Percentiles rank a stretch among this genome's conserved stretches.
Conservation (phyloP, 805 yeast species). For the Nakazawaea ishiwadae region DNA sequence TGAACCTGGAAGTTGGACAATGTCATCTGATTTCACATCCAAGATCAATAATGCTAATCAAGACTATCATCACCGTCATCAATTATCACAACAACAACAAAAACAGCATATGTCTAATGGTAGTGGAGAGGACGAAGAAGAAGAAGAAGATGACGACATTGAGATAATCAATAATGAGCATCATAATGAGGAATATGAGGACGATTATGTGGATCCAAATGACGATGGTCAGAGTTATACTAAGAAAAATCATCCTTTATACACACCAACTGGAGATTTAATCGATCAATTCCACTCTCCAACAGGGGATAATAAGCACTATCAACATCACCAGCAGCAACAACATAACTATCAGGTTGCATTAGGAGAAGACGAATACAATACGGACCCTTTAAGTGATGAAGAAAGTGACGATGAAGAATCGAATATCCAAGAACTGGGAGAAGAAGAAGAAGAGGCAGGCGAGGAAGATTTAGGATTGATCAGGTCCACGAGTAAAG, state of each 20-base stretch:
- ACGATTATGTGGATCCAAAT: slow-evolving; percentile 74
- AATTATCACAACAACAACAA: neutral
- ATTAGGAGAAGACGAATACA: slow-evolving; percentile 2
- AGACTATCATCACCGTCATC: neutral
- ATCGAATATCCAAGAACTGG: neutral
- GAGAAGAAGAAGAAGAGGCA: slow-evolving; percentile 1
- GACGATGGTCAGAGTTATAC: slow-evolving; percentile 77
- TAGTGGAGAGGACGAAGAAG: neutral
- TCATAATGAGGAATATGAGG: slow-evolving; percentile 40
- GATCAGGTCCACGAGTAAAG: slow-evolving; percentile 11
- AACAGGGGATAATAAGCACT: too few species aligned
- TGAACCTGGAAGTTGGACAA: slow-evolving; percentile 16
- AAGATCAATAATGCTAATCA: slow-evolving; percentile 6
- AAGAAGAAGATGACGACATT: neutral
- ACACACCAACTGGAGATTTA: slow-evolving; percentile 37
- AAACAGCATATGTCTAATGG: neutral
- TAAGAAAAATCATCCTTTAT: slow-evolving; percentile 55
- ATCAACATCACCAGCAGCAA: slow-evolving; percentile 1
- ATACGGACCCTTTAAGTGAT: slow-evolving; percentile 12
- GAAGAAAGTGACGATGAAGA: slow-evolving; percentile 2
- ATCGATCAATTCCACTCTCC: slow-evolving; percentile 6
- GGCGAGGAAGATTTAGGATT: slow-evolving; percentile 13
- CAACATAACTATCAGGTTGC: neutral
- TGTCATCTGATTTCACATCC: slow-evolving; percentile 12
- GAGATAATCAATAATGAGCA: too few species aligned